Percentiles rank a stretch among this genome's conserved stretches.
Evolutionary conservation across 1,284 basidiomycete genomes (phyloP).

Genomic region (Tilletiopsis washingtonensis): DNA sequence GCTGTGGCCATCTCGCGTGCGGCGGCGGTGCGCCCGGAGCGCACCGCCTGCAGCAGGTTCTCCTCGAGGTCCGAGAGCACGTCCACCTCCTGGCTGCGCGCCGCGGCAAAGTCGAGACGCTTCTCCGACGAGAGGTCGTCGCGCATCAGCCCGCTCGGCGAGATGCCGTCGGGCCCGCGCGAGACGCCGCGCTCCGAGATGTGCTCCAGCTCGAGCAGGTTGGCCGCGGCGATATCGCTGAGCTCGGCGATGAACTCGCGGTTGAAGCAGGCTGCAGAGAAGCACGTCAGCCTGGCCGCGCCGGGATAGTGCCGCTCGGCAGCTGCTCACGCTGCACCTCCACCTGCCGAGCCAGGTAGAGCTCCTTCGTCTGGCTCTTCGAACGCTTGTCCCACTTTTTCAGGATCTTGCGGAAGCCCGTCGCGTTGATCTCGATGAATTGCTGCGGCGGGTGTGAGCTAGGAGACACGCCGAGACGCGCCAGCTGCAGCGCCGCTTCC

Average conservation of each 20-base stretch:
- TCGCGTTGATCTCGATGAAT: constrained; percentile 97
- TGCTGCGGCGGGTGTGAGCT: constrained; percentile 54
- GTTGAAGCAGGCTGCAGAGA: constrained; percentile 52
- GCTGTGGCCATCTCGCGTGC: constrained; percentile 34
- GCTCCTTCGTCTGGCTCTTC: constrained; percentile 86
- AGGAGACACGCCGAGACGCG: neutral
- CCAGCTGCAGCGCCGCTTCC: neutral
- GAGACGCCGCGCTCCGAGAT: constrained; percentile 26
- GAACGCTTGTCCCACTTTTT: constrained; percentile 99
- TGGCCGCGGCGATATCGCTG: constrained; percentile 87
- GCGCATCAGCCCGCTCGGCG: neutral
- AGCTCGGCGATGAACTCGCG: constrained; percentile 95
- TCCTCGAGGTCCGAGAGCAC: constrained; percentile 40
- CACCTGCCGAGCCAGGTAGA: constrained; percentile 92
- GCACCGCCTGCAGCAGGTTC: constrained; percentile 30
- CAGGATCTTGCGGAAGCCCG: constrained; percentile 92
- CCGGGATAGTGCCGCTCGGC: too few species aligned
- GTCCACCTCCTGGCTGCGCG: constrained; percentile 29
- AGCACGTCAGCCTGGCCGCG: neutral
- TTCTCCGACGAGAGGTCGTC: constrained; percentile 30
- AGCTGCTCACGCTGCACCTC: constrained; percentile 80
- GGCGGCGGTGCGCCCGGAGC: constrained; percentile 21
- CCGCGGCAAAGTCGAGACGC: constrained; percentile 41
- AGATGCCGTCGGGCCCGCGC: constrained; percentile 5
- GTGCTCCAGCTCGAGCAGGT: constrained; percentile 83